Percentiles rank a stretch among this genome's conserved stretches.
Evolutionary conservation across 1,284 basidiomycete genomes (phyloP).

Genomic region (Coniophora puteana): DNA sequence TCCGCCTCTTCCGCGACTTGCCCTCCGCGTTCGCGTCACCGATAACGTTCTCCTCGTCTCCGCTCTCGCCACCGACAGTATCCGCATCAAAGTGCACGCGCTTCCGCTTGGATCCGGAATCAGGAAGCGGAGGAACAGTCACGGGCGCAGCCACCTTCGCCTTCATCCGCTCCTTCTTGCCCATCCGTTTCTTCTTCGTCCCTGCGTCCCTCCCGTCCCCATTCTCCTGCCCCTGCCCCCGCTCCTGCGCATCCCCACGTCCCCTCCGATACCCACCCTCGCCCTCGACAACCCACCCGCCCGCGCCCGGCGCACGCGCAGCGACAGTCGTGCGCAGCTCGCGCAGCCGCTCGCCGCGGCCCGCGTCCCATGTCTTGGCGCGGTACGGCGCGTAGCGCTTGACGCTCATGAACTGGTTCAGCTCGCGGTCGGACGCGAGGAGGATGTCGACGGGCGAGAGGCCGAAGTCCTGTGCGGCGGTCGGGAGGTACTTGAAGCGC

Average conservation of each 20-base stretch:
- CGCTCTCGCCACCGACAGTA: constrained; percentile 10
- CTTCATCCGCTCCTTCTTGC: constrained; percentile 72
- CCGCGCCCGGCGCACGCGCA: constrained; percentile 28
- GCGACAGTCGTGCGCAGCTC: constrained; percentile 67
- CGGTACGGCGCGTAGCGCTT: constrained; percentile 93
- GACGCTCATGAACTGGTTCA: constrained; percentile 88
- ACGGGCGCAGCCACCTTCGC: constrained; percentile 30
- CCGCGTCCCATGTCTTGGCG: constrained; percentile 53
- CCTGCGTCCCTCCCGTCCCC: constrained; percentile 10
- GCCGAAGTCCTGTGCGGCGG: constrained; percentile 66
- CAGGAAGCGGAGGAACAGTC: constrained; percentile 18
- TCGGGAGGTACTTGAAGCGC: constrained; percentile 87
- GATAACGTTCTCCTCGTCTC: constrained; percentile 2
- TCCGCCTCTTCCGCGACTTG: constrained; percentile 16
- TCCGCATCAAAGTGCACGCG: constrained; percentile 5
- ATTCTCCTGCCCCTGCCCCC: constrained; percentile 11
- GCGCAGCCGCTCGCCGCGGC: constrained; percentile 64
- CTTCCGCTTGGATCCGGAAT: constrained; percentile 10
- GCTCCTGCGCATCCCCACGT: constrained; percentile 15
- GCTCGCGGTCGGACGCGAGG: constrained; percentile 88
- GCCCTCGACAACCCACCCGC: too few relatives aligned
- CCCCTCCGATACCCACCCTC: constrained; percentile 16
- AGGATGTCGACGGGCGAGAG: constrained; percentile 88
- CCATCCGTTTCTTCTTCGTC: constrained; percentile 63
- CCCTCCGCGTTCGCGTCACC: background rate